These are phyloP conservation scores for Kwoniella dendrophila DNA, from an alignment of 768 basidiomycete species.

Conservation along the genomic window DNA sequence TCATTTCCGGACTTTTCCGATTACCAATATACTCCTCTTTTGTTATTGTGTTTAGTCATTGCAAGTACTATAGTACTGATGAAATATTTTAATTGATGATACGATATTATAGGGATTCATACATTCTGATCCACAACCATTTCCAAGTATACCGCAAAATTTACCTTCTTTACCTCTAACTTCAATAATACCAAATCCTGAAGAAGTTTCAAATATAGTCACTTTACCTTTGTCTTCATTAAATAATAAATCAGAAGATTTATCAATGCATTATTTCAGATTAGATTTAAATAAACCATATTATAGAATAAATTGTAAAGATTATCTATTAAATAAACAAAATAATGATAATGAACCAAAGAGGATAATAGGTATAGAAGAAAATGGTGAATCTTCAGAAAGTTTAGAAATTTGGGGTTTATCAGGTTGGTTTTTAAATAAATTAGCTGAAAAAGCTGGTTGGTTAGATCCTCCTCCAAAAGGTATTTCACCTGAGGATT, in stretches of 20 bases:
- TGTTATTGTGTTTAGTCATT: background rate
- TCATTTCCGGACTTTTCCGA: background rate
- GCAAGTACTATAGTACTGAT: background rate
- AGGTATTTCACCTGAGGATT: constrained; percentile 22
- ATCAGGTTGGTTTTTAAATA: constrained; percentile 52
- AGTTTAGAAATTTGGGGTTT: constrained; percentile 51
- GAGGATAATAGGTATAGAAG: background rate
- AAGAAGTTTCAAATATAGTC: constrained; percentile 47
- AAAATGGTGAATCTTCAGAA: constrained; percentile 5
- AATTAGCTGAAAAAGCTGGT: constrained; percentile 37
- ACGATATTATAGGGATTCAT: constrained; percentile 30
- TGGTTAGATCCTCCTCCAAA: constrained; percentile 30
- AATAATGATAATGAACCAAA: background rate
- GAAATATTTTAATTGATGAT: background rate
- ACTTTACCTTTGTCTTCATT: constrained; percentile 40
- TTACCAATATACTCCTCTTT: background rate
- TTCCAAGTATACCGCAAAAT: constrained; percentile 4
- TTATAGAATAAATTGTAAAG: constrained; percentile 30
- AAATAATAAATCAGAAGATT: constrained; percentile 9
- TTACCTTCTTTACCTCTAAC: constrained; percentile 35
- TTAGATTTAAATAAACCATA: constrained; percentile 38
- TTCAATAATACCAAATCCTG: constrained; percentile 29
- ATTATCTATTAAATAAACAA: constrained; percentile 28
- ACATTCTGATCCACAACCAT: constrained; percentile 16
- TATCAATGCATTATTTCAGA: constrained; percentile 37